Evolutionary conservation across 2,329 filamentous ascomycete genomes (phyloP), one percentile per base, ranked within the genome.

Genomic region (Calonectria naviculata): DNA sequence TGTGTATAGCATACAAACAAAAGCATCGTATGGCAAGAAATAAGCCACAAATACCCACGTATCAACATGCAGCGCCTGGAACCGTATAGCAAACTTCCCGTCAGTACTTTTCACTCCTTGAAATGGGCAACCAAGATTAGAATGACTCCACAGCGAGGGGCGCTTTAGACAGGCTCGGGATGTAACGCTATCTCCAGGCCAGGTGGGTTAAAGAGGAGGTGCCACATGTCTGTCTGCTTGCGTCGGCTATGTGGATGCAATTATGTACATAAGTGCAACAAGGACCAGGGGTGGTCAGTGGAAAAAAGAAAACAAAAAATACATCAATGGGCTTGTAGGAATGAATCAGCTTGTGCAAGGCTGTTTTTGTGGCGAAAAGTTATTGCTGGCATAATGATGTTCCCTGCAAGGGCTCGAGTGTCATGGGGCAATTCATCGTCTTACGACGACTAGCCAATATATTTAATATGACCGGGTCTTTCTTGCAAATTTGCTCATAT

Each of bases 381-480:
- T 60, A 36, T 54, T 46, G 44, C 38, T 24, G 28, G 67, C 44
- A 46, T 31, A 54, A 42, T 52, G 24, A 52, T 15, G 41, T 64
- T 58, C 47, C 58, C 46, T 34, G 34, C 21, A 46, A 46, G 17
- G 56, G 36, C 28, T 44, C 56, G 9, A 19, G 38, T 28, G 56
- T 41, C 21, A 70, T 67, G 68, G 63, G 63, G 41, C 68, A 49
- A 66, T 63, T 12, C 24, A n/a, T 63, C 63, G 26, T 63, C 68
- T 63, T 44, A 66, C 56, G 56, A 66, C 54, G 26, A 56, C 34
- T 26, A 15, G 56, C 41, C 56, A 29, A 61, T 58, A 36, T 58
- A 44, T 61, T 44, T 61, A 42, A 34, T 44, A 61, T 38, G 31
- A 13, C 42, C 42, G 38, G 15, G 34, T 29, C 6, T 38, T 58